Conservation (phyloP, 164 flowering plant genomes). For the Dillenia suffruticosa region DNA sequence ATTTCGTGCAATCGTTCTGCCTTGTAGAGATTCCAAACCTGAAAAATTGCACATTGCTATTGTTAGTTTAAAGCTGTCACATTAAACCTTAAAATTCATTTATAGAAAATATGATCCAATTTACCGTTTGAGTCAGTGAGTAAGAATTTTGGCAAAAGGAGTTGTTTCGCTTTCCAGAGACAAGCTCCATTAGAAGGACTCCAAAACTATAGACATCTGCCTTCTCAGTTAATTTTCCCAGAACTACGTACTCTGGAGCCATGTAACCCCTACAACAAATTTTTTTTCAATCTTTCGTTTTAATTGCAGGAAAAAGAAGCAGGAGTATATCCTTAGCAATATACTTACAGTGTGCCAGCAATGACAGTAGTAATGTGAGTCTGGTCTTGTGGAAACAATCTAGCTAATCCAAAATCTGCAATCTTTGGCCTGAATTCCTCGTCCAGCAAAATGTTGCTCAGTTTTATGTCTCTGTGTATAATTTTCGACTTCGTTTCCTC, state of each 20-base stretch:
- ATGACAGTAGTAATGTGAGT: constrained; percentile 65
- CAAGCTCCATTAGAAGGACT: constrained; percentile 54
- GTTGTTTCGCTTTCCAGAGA: constrained; percentile 38
- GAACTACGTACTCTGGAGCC: constrained; percentile 66
- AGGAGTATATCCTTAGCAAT: background rate
- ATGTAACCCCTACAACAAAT: constrained; percentile 51
- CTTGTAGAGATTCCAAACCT: constrained; percentile 66
- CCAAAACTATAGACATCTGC: constrained; percentile 80
- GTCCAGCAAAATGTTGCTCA: constrained; percentile 67
- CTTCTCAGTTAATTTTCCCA: constrained; percentile 65
- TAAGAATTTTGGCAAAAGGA: constrained; percentile 23
- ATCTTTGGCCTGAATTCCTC: constrained; percentile 56
- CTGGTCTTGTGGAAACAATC: constrained; percentile 60
- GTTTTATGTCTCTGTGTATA: constrained; percentile 73
- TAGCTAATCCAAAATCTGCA: constrained; percentile 83
- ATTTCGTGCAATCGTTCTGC: constrained; percentile 41
- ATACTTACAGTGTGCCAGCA: constrained; percentile 78
- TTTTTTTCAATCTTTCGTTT: background rate
- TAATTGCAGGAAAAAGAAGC: too few relatives aligned
- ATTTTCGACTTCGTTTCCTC: constrained; percentile 57
- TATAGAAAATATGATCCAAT: constrained; percentile 2
- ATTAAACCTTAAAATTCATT: constrained; percentile 6
- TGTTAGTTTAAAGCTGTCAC: background rate
- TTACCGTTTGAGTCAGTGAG: constrained; percentile 46
- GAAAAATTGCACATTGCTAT: constrained; percentile 1